Evolutionary conservation across 2,329 filamentous ascomycete genomes (phyloP), one percentile per base, ranked within the genome.

Genomic region (Dactylellina drechsleri): DNA sequence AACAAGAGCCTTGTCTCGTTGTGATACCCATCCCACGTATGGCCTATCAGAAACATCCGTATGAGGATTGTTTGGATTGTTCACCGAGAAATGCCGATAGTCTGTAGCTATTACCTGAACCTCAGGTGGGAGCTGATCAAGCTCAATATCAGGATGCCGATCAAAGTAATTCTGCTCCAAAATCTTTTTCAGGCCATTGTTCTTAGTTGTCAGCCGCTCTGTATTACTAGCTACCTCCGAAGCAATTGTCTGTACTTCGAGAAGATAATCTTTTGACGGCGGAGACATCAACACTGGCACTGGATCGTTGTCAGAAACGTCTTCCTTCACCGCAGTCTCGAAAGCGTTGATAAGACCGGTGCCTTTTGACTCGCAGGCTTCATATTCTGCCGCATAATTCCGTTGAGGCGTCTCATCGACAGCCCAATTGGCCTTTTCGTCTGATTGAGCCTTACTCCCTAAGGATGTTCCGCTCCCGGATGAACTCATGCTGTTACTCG

Each of bases 21-120:
- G 65, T 8, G 65, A 67, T 6, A 67, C 47, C 36, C 43, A 60
- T 2, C 65, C 65, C 4, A 67, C 65, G 20, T 67, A 67, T 1
- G 65, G 52, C 28, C 65, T 23, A 20, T 67, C 65, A 20, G 43
- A 67, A 28, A 67, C 36, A 18, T 54, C 56, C 10, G 54, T 13
- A 28, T 67, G 56, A n/a, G 65, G 65, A 31, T 31, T 31, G 16
- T 60, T 54, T 8, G 65, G 65, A 26, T 67, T 58, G 31, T 67
- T 60, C 13, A 67, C 56, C 13, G 65, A 67, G 31, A 59, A 67
- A n/a, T 53, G 65, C 1, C 65, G 65, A 28, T 67, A 67, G 56
- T 67, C 65, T 13, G 43, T 31, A 2, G 65, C 65, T 31, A 67
- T 26, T 4, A 67, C 56, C 45, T 59, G 65, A 13, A 60, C 18